Base-by-base conservation (phyloP, 1,284 basidiomycete species). In the Calocybe gambosa region DNA sequence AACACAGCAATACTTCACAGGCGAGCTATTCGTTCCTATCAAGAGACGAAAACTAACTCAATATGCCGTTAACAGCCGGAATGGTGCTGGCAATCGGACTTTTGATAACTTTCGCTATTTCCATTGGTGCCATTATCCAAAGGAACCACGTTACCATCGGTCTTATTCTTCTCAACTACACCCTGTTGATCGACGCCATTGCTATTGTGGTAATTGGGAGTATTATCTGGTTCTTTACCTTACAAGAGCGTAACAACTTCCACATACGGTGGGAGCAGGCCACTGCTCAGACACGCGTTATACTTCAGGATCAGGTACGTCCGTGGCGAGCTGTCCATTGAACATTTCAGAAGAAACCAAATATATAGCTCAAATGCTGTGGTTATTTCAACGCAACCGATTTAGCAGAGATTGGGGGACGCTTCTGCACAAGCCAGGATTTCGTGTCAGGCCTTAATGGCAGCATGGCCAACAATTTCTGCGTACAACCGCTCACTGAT, bases 331-430 rank as follows among this genome's bases (percentile, higher is more conserved):
- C 36, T 38, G 21, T 19, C 36, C 18, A 19, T 34, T 38, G 34
- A 34, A 13, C 16, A 7, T 12, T 25, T 12, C 3, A 31, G 31
- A 37, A 15, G 16, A 38, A 12, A 44, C 33, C 38, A 23, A 39
- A 16, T 41, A 35, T 39, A 37, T 49, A 89, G 85, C 74, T 89
- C 58, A 62, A 67, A 47, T 93, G 91, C 68, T 93, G 90, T 56
- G 90, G 90, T 8, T 93, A 90, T 64, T 85, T 85, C 64, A 75
- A 75, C 46, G 71, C 73, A 12, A 78, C 78, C 3, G 84, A 89
- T 54, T 60, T 69, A 3, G 70, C 74, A 36, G 76, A 73, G 45
- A 67, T 81, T 20, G 75, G 76, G 21, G 77, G 78, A 15, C 68
- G 58, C 2, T 85, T 85, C 63, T 93, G 90, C 64, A 62, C 66